Conservation (phyloP, 2,329 filamentous ascomycete genomes). For the Colletotrichum kahawae region DNA sequence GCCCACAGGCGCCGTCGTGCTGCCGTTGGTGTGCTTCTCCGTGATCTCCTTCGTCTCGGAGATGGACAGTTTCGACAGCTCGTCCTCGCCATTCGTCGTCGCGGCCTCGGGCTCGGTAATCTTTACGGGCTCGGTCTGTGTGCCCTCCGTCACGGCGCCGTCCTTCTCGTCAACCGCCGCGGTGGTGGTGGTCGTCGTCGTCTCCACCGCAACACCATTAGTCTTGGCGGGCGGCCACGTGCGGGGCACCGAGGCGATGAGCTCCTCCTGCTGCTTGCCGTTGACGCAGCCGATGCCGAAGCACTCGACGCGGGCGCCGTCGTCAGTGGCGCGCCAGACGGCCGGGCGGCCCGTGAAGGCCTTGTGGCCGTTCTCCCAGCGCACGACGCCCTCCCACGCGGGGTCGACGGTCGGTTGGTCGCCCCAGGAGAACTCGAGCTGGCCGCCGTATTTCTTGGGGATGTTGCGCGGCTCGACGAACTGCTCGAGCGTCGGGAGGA, state of each 20-base stretch:
- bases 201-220: background rate
- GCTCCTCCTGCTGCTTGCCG: slow-evolving; percentile 49
- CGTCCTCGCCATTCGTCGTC: slow-evolving; percentile 29
- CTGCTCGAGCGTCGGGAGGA: slow-evolving; percentile 75
- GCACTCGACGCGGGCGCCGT: slow-evolving; percentile 54
- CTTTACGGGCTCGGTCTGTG: slow-evolving; percentile 32
- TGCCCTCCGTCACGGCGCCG: slow-evolving; percentile 27
- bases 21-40: slow-evolving; percentile 10
- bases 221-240: slow-evolving; percentile 36
- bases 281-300: slow-evolving; percentile 55
- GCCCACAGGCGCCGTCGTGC: background rate
- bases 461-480: slow-evolving; percentile 87
- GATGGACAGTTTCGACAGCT: slow-evolving; percentile 37
- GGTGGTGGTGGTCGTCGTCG: background rate
- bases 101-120: slow-evolving; percentile 27
- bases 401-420: slow-evolving; percentile 77
- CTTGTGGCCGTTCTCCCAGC: slow-evolving; percentile 58
- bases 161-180: background rate
- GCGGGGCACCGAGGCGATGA: slow-evolving; percentile 57
- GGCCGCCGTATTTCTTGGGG: slow-evolving; percentile 87
- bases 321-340: slow-evolving; percentile 58
- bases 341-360: slow-evolving; percentile 62
- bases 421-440: slow-evolving; percentile 83
- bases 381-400: slow-evolving; percentile 50
- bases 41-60: slow-evolving; percentile 15